Conservation (phyloP, 257 asterid species). For the Penstemon eatonii region DNA sequence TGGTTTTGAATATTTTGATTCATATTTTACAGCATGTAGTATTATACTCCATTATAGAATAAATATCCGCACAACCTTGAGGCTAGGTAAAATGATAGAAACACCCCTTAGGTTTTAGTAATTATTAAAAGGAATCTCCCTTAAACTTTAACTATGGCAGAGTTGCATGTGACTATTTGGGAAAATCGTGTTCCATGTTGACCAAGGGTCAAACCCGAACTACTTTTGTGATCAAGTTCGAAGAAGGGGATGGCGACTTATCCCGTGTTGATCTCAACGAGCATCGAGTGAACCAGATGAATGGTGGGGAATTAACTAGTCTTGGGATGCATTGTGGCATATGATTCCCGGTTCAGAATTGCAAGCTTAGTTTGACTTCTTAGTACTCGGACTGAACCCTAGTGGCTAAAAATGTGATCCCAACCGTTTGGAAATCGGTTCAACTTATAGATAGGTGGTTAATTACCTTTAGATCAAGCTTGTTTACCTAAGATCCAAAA, state of each 20-base stretch:
- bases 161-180: conserved; percentile 61
- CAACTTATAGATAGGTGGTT: too few relatives aligned
- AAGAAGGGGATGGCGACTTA: conserved; percentile 73
- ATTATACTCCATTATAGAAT: too few relatives aligned
- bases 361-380: conserved; percentile 52
- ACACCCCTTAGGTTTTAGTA: too few relatives aligned
- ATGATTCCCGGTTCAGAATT: conserved; percentile 45
- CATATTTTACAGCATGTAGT: too few relatives aligned
- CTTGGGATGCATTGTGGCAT: conserved; percentile 82
- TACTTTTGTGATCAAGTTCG: conserved; percentile 58
- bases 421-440: conserved; percentile 68
- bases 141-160: conserved; percentile 30
- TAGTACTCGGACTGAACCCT: too few relatives aligned
- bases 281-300: conserved; percentile 23
- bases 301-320: conserved; percentile 67
- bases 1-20: too few relatives aligned
- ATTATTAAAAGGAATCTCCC: too few relatives aligned
- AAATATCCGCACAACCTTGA: too few relatives aligned
- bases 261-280: conserved; percentile 44
- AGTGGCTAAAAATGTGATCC: too few relatives aligned
- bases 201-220: conserved; percentile 57
- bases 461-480: too few relatives aligned
- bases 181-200: conserved; percentile 60
- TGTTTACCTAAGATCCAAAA: too few relatives aligned
- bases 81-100: too few relatives aligned